These are phyloP conservation scores for Pezicula carpinea DNA, from an alignment of 2,329 filamentous ascomycete genomes.

Conservation along the genomic window DNA sequence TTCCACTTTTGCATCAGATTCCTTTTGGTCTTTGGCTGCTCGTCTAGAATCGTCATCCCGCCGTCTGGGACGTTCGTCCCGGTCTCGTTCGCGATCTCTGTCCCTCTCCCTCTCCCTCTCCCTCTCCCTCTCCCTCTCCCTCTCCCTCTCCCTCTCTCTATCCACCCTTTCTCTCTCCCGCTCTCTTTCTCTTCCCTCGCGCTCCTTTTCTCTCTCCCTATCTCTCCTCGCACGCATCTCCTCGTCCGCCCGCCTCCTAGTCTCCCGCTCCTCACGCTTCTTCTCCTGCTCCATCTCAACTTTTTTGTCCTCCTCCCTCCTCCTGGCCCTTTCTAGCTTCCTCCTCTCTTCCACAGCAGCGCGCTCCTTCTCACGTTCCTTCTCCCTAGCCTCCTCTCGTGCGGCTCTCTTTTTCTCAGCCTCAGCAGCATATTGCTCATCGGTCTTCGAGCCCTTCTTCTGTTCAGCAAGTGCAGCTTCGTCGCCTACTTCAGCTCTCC, in stretches of 20 bases:
- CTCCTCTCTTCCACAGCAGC: constrained; percentile 58
- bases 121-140: constrained; percentile 32
- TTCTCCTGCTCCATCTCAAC: constrained; percentile 40
- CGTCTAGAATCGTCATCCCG: constrained; percentile 17
- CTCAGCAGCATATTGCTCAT: constrained; percentile 68
- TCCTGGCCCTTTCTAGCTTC: constrained; percentile 48
- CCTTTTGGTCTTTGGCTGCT: constrained; percentile 9
- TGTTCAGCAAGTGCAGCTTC: constrained; percentile 64
- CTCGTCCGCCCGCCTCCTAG: constrained; percentile 22
- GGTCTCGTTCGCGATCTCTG: constrained; percentile 18
- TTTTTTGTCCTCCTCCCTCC: constrained; percentile 45
- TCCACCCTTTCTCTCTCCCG: constrained; percentile 20
- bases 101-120: constrained; percentile 10
- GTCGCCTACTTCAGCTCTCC: constrained; percentile 63
- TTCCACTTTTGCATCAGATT: constrained; percentile 16
- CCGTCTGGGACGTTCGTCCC: constrained; percentile 20
- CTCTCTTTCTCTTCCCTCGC: constrained; percentile 7
- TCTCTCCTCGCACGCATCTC: constrained; percentile 18
- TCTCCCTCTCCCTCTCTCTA: constrained; percentile 33
- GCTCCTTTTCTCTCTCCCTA: constrained; percentile 1
- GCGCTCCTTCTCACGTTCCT: constrained; percentile 51
- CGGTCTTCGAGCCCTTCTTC: constrained; percentile 62
- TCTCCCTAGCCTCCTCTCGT: constrained; percentile 57
- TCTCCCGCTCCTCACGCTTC: constrained; percentile 31
- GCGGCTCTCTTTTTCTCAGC: constrained; percentile 55